Conservation (phyloP, 1,284 basidiomycete species). For the Ustilago sp. region DNA sequence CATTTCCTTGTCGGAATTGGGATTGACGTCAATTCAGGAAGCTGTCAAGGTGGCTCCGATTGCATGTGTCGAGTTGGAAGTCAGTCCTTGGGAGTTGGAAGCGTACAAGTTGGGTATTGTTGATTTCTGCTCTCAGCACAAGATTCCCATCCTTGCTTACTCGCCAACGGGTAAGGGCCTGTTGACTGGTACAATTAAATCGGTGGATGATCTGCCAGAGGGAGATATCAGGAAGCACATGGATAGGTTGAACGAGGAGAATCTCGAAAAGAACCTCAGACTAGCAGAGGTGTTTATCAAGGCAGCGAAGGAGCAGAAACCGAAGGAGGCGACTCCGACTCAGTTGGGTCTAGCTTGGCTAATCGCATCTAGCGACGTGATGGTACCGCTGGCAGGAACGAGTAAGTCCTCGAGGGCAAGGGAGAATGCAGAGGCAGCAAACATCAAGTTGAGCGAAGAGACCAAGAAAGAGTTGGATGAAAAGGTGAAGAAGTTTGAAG, state of each 20-base stretch:
- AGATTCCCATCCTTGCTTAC: slow-evolving; percentile 76
- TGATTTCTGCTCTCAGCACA: slow-evolving; percentile 71
- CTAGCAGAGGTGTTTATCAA: slow-evolving; percentile 72
- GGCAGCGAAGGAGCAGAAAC: slow-evolving; percentile 31
- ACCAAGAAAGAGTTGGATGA: slow-evolving; percentile 60
- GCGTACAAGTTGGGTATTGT: slow-evolving; percentile 71
- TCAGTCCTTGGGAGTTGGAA: slow-evolving; percentile 75
- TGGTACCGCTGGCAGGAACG: slow-evolving; percentile 73
- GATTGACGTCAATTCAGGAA: slow-evolving; percentile 50
- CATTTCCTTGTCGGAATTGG: slow-evolving; percentile 62
- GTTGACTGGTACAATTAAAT: slow-evolving; percentile 74
- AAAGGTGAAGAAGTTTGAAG: slow-evolving; percentile 33
- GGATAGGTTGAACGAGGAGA: slow-evolving; percentile 71
- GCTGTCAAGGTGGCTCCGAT: slow-evolving; percentile 67
- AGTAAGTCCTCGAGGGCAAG: slow-evolving; percentile 65
- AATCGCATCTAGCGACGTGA: slow-evolving; percentile 72
- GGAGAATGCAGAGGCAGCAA: slow-evolving; percentile 63
- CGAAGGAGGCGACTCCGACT: slow-evolving; percentile 71
- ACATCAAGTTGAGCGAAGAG: slow-evolving; percentile 45
- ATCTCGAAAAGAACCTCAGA: slow-evolving; percentile 75
- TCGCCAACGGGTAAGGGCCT: slow-evolving; percentile 72
- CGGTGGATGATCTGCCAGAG: slow-evolving; percentile 73
- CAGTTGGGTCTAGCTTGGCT: slow-evolving; percentile 77
- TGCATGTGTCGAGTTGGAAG: slow-evolving; percentile 76
- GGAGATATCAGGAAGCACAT: slow-evolving; percentile 72